These are phyloP conservation scores for Rhodomyrtus tomentosa DNA, from an alignment of 345 rosid species.

Conservation along the genomic window DNA sequence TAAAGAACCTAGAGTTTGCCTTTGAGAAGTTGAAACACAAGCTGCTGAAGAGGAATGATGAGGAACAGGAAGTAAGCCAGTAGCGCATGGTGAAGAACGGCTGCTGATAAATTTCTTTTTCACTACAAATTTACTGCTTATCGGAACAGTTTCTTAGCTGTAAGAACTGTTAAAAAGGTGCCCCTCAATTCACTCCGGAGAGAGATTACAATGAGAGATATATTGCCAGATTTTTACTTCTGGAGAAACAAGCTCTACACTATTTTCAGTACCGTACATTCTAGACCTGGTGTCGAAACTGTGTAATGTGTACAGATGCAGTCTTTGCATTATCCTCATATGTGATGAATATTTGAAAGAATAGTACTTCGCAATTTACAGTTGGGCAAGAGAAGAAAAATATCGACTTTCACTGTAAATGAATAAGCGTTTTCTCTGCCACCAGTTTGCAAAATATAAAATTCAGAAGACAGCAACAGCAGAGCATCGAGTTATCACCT, in stretches of 20 bases:
- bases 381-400: neutral
- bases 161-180: neutral
- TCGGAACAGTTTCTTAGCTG: neutral
- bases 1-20: conserved; percentile 28
- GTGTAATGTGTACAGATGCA: neutral
- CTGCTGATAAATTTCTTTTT: neutral
- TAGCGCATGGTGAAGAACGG: neutral
- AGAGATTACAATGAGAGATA: neutral
- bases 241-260: neutral
- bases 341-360: conserved; percentile 11
- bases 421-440: neutral
- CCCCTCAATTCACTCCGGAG: neutral
- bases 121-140: neutral
- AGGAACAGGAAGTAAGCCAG: conserved; percentile 9
- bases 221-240: neutral
- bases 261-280: neutral
- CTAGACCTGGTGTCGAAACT: neutral
- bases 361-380: neutral
- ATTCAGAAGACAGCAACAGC: neutral
- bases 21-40: conserved; percentile 21
- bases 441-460: neutral
- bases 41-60: conserved; percentile 14
- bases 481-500: conserved; percentile 14
- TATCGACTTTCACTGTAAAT: neutral
- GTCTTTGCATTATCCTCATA: neutral